Base-by-base conservation (phyloP, 2,329 filamentous ascomycete genomes). In the Fusarium dlaminii region DNA sequence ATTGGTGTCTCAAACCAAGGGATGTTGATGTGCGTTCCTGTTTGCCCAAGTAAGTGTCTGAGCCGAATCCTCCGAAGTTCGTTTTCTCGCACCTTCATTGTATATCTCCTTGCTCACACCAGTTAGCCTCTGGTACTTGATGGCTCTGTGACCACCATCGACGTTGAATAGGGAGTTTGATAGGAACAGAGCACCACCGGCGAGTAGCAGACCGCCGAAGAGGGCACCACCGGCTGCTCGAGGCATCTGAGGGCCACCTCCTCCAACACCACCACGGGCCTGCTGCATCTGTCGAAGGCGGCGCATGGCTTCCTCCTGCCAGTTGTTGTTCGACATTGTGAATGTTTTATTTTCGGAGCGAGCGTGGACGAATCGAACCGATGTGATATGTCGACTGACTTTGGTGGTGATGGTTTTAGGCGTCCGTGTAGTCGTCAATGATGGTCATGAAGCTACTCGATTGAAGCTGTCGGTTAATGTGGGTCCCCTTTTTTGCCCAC, bases 1-100 rank as follows among this genome's bases (percentile, higher is more conserved):
- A 99, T 91, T 58, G 96, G 95, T 9, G 95, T 98, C 86, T 99
- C 96, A 84, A 99, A 93, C 96, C 96, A 99, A 57, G 96, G 96
- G 75, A 99, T 91, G 78, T 92, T 91, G 81, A 99, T 87, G 84
- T 99, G 96, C 64, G 96, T 99, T 86, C 94, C 93, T 96, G 70
- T n/a, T 62, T 57, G 32, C 34, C 54, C 27, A 29, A 11, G 68
- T 76, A 63, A 79, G 75, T 57, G 46, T 63, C 32, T 30, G 39
- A 42, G 65, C 60, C 74, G 65, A 49, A n/a, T 60, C 27, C 60
- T 74, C 73, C 73, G 71, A 70, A 24, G 24, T 32, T 27, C 14
- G 54, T 29, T 46, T 48, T 12, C 8, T 61, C 83, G 74, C 84
- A 94, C 96, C 96, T 94, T 99, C 96, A 79, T 80, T 89, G 87